These are phyloP conservation scores for Monosporascus sp. DNA, from an alignment of 2,329 filamentous ascomycete species.

Conservation along the genomic window DNA sequence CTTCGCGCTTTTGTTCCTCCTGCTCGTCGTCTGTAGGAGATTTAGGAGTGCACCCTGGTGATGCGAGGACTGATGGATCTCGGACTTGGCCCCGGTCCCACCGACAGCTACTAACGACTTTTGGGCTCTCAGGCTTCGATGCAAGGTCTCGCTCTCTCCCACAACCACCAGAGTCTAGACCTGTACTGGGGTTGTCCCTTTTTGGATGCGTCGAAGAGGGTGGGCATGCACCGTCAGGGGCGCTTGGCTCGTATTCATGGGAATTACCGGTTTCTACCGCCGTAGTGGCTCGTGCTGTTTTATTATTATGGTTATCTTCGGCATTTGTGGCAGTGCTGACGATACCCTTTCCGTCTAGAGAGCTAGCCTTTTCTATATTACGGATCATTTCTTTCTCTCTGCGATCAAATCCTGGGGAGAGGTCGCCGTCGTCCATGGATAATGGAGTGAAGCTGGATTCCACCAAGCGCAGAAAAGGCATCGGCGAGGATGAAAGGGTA, in stretches of 20 bases:
- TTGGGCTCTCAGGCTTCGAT: slow-evolving; percentile 8
- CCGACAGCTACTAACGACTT: slow-evolving; percentile 5
- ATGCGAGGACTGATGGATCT: slow-evolving; percentile 5
- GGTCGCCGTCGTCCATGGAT: slow-evolving; percentile 24
- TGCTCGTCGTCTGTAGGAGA: slow-evolving; percentile 1
- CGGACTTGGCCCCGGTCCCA: slow-evolving; percentile 6
- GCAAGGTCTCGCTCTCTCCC: slow-evolving; percentile 8
- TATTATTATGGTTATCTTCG: neutral
- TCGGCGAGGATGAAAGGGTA: slow-evolving; percentile 24
- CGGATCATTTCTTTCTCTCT: slow-evolving; percentile 1
- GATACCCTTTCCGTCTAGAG: slow-evolving; percentile 8
- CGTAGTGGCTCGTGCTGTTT: slow-evolving; percentile 20
- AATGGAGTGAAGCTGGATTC: slow-evolving; percentile 25
- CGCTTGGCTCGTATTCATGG: slow-evolving; percentile 26
- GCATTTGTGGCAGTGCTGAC: slow-evolving; percentile 12
- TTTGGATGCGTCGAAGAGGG: slow-evolving; percentile 12
- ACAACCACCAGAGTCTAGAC: slow-evolving; percentile 2
- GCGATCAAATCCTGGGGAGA: slow-evolving; percentile 6
- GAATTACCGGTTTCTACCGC: slow-evolving; percentile 8
- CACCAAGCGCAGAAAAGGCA: slow-evolving; percentile 22
- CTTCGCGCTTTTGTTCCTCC: neutral
- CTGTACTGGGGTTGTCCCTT: slow-evolving; percentile 6
- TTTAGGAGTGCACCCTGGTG: slow-evolving; percentile 7
- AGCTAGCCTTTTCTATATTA: slow-evolving; percentile 1
- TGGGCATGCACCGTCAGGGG: slow-evolving; percentile 18